Percentiles rank a stretch among this genome's conserved stretches.
Conservation (phyloP, 169 alveolate species). For the Plasmodium blacklocki region DNA sequence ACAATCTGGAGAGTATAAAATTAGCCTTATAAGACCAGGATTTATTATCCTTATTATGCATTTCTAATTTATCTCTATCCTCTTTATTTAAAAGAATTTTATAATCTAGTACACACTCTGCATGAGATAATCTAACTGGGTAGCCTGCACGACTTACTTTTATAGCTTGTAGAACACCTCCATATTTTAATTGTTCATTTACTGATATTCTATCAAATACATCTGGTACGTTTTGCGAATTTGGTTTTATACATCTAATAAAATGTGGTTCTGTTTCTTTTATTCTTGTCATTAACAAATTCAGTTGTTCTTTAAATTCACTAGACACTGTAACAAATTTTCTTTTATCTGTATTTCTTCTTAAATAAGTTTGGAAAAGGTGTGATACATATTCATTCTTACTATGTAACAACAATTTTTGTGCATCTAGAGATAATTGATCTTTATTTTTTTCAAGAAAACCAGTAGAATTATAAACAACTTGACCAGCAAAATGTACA, state of each 20-base stretch:
- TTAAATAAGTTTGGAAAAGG: constrained; percentile 27
- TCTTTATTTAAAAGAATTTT: constrained; percentile 79
- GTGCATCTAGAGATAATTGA: constrained; percentile 89
- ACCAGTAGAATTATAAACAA: constrained; percentile 93
- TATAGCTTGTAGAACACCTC: constrained; percentile 94
- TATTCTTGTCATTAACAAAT: constrained; percentile 91
- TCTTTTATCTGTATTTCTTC: constrained; percentile 66
- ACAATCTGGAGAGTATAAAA: constrained; percentile 8
- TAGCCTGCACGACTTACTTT: constrained; percentile 96
- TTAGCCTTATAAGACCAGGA: constrained; percentile 53
- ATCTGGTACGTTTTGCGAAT: constrained; percentile 88
- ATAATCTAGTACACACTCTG: constrained; percentile 90
- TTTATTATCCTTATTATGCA: constrained; percentile 5
- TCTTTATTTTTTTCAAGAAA: constrained; percentile 97
- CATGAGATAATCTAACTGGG: constrained; percentile 93
- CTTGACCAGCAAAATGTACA: constrained; percentile 98
- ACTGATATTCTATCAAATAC: constrained; percentile 92
- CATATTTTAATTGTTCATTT: constrained; percentile 92
- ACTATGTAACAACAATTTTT: constrained; percentile 77
- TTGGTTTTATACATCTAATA: constrained; percentile 97
- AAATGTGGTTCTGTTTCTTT: constrained; percentile 93
- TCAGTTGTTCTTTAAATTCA: constrained; percentile 93
- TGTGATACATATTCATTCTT: constrained; percentile 48
- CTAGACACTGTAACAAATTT: constrained; percentile 89
- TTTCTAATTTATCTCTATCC: constrained; percentile 32